Evolutionary conservation across 2,329 filamentous ascomycete species (phyloP).

Genomic region (Cercospora citrullina): DNA sequence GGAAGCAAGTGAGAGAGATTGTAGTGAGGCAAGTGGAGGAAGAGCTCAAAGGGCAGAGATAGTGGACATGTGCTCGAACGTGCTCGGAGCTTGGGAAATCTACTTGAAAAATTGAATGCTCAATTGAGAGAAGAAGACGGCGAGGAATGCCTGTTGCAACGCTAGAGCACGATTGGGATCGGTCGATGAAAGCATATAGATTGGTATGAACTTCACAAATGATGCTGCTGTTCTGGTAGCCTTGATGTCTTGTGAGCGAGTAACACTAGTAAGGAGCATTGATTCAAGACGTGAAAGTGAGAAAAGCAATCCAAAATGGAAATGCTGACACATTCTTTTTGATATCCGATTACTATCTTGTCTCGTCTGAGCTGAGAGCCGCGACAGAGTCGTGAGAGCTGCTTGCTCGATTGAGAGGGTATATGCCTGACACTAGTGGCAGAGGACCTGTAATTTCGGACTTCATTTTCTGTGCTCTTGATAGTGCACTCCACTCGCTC

Average conservation of each 20-base stretch:
- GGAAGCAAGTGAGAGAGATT: conserved; percentile 72
- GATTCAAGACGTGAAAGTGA: too few species aligned
- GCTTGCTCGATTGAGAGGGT: neutral
- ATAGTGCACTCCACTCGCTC: neutral
- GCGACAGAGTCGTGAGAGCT: too few species aligned
- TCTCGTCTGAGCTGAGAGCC: neutral
- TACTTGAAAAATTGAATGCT: too few species aligned
- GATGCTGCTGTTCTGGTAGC: neutral
- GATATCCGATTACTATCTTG: neutral
- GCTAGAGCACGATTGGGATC: too few species aligned
- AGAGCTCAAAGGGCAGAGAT: conserved; percentile 26
- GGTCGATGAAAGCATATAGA: neutral
- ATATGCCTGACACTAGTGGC: too few species aligned
- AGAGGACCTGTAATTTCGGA: too few species aligned
- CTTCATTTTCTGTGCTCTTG: too few species aligned
- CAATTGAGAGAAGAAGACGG: too few species aligned
- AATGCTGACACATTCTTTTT: neutral
- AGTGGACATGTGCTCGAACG: neutral
- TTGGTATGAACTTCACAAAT: neutral
- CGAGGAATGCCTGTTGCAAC: too few species aligned
- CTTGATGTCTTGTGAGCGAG: neutral
- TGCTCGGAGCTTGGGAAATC: too few species aligned
- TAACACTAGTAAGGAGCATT: too few species aligned
- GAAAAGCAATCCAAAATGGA: neutral
- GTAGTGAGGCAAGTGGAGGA: conserved; percentile 70